Base-by-base conservation (phyloP, 2,329 filamentous ascomycete species). In the Colletotrichum filicis region DNA sequence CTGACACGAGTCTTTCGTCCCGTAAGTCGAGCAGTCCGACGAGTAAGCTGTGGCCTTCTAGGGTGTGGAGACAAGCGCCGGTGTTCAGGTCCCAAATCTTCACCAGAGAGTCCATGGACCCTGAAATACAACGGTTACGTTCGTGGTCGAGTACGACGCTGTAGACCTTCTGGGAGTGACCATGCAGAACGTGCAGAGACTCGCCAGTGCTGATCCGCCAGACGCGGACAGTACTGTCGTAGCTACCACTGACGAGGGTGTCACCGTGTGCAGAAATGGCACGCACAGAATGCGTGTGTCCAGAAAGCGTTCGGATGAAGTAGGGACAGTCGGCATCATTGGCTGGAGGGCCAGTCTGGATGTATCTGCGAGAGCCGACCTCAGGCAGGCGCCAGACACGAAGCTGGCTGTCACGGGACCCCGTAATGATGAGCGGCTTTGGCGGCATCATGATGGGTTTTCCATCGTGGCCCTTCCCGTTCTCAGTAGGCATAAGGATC, bases 151-250 rank as follows among this genome's bases (percentile, higher is more conserved):
- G 86, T 9, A 99, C 97, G 9, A 99, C 97, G 74, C 95, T 98
- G 82, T 99, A 99, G 0, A 99, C 97, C 82, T 99, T 98, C 80
- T 96, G 92, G 0, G 91, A 90, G 80, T 99, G 97, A 1, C 97
- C 97, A 74, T 93, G 91, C 5, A 99, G 87, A 14, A 95, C 91
- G 79, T 98, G 94, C 4, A 97, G 81, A 8, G 93, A 91, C 79
- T 98, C 95, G 61, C 97, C 97, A 0, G 95, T 99, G 67, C 95
- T 98, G 76, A 99, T 98, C 78, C 94, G 95, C 97, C 97, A 99
- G 1, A 99, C 96, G 46, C 96, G 92, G 5, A 99, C 97, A 0
- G 94, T 97, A 82, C 92, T 96, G 80, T 99, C 97, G 81, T 99
- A 99, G 77, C 96, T 98, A 26, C 97, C 97, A 78, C 95, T 98